phyloP scores from a whole-genome alignment of 768 basidiomycete species.

The Mrakia gelida region DNA sequence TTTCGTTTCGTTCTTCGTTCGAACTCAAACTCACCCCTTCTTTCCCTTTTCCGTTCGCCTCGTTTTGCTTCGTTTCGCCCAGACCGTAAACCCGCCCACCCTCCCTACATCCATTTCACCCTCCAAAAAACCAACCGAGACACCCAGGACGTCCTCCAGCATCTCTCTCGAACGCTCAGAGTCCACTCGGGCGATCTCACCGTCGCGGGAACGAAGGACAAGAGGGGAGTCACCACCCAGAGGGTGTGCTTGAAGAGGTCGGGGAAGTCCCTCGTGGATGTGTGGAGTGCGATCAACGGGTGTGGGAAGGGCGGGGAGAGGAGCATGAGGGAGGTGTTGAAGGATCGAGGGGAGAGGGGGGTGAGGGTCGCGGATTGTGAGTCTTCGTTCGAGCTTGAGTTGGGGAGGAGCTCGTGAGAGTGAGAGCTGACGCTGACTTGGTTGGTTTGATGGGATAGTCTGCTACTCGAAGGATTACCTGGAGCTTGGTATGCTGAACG shows the following conservation, averaged over 20 bases:
- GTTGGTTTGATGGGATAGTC: not conserved
- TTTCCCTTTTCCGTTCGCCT: too few relatives aligned
- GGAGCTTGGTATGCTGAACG: slow-evolving; percentile 93
- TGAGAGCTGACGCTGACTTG: not conserved
- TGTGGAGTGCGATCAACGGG: slow-evolving; percentile 61
- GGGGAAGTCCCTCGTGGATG: slow-evolving; percentile 60
- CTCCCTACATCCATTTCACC: slow-evolving; percentile 89
- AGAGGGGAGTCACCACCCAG: slow-evolving; percentile 92
- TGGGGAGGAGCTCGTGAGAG: not conserved
- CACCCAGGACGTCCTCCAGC: slow-evolving; percentile 83
- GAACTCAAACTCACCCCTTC: too few relatives aligned
- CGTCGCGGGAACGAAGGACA: slow-evolving; percentile 96
- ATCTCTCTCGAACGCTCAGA: slow-evolving; percentile 73
- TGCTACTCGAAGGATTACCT: slow-evolving; percentile 70
- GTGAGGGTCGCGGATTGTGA: slow-evolving; percentile 80
- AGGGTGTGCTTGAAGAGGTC: slow-evolving; percentile 54
- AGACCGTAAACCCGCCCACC: slow-evolving; percentile 36
- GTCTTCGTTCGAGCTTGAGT: not conserved
- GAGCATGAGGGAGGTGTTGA: slow-evolving; percentile 51
- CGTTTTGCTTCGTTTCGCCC: not conserved
- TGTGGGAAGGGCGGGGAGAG: slow-evolving; percentile 29
- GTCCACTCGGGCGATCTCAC: slow-evolving; percentile 68
- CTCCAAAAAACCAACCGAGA: slow-evolving; percentile 97
- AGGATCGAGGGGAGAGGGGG: slow-evolving; percentile 79
- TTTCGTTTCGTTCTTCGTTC: not conserved